Evolutionary conservation across 257 asterid genomes (phyloP).

Genomic region (Echium plantagineum): DNA sequence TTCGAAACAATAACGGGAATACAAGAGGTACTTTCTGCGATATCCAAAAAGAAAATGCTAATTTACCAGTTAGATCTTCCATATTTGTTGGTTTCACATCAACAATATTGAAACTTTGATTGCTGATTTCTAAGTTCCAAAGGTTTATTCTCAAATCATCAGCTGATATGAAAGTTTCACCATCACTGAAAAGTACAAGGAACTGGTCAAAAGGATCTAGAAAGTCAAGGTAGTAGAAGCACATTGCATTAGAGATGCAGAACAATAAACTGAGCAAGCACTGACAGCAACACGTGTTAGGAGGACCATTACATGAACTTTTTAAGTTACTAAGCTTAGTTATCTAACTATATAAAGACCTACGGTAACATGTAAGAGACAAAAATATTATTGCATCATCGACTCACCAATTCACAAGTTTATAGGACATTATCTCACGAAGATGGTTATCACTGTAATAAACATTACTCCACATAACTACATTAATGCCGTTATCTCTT

Average conservation of each 20-base stretch:
- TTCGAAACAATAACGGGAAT: neutral
- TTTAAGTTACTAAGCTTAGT: neutral
- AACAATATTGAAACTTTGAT: slow-evolving; percentile 66
- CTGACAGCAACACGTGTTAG: neutral
- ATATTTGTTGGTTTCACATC: slow-evolving; percentile 63
- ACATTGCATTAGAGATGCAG: neutral
- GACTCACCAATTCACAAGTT: neutral
- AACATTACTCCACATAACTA: no score
- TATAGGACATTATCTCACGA: neutral
- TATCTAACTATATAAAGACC: neutral
- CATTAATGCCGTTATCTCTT: no score
- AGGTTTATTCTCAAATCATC: slow-evolving; percentile 76
- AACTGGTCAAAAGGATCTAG: neutral
- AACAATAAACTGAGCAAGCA: neutral
- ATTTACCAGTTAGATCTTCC: slow-evolving; percentile 79
- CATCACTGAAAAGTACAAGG: slow-evolving; percentile 47
- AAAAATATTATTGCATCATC: neutral
- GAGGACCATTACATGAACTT: neutral
- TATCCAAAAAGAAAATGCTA: neutral
- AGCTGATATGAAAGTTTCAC: slow-evolving; percentile 77
- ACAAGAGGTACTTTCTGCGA: neutral
- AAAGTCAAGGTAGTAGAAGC: neutral
- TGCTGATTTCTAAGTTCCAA: slow-evolving; percentile 68
- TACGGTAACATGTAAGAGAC: no score
- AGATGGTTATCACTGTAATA: neutral